These are phyloP conservation scores for Diaporthe ampelina DNA, from an alignment of 2,329 filamentous ascomycete genomes.

Conservation along the genomic window DNA sequence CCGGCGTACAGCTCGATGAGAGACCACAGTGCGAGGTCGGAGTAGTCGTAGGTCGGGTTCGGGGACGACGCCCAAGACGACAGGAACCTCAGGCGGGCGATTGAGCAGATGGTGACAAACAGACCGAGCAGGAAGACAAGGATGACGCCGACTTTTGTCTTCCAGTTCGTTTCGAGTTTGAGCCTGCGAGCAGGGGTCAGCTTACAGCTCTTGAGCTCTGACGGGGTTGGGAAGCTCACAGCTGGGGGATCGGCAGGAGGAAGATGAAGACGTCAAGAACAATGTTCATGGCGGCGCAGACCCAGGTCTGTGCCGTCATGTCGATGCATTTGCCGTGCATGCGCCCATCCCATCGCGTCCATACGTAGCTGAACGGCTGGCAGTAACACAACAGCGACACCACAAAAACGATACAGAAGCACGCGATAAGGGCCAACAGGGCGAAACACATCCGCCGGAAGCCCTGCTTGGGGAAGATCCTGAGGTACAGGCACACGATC, in stretches of 20 bases:
- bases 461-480: conserved; percentile 46
- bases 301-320: conserved; percentile 50
- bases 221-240: conserved; percentile 41
- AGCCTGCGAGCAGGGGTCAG: conserved; percentile 36
- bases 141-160: conserved; percentile 48
- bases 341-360: conserved; percentile 43
- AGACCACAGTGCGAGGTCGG: conserved; percentile 58
- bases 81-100: conserved; percentile 53
- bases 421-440: conserved; percentile 41
- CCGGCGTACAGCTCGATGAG: conserved; percentile 58
- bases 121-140: conserved; percentile 55
- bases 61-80: conserved; percentile 50
- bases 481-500: conserved; percentile 50
- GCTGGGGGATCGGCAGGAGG: conserved; percentile 51
- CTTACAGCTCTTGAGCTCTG: background rate
- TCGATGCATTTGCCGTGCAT: conserved; percentile 49
- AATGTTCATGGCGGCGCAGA: conserved; percentile 51
- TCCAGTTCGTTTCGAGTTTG: conserved; percentile 48
- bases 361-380: conserved; percentile 44
- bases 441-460: conserved; percentile 46
- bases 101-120: conserved; percentile 54
- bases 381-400: conserved; percentile 44
- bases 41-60: conserved; percentile 59
- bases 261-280: conserved; percentile 53
- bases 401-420: conserved; percentile 43